These are phyloP conservation scores for Syncephalastrum monosporum DNA, from an alignment of 371 early-diverging fungal species.

Conservation along the genomic window DNA sequence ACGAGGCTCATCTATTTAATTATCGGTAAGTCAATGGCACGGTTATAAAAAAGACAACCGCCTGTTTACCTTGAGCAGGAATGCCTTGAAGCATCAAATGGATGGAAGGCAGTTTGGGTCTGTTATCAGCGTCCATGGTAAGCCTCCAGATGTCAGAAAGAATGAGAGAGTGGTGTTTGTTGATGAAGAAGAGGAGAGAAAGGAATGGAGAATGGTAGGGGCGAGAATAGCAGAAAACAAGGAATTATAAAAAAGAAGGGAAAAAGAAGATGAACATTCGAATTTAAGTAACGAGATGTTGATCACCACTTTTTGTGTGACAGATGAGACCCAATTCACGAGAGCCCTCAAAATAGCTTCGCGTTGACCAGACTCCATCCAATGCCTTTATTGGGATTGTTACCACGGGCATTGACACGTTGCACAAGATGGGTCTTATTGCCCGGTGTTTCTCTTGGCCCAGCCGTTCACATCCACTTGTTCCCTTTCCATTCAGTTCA, in stretches of 20 bases:
- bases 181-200: not conserved
- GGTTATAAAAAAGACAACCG: too few relatives aligned
- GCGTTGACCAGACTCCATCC: too few relatives aligned
- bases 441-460: not conserved
- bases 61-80: conserved; percentile 8
- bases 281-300: conserved; percentile 1
- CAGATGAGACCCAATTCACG: too few relatives aligned
- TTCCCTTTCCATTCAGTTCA: too few relatives aligned
- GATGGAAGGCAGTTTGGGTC: conserved; percentile 25
- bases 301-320: too few relatives aligned
- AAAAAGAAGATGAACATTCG: not conserved
- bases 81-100: conserved; percentile 25
- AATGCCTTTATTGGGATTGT: too few relatives aligned
- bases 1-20: conserved; percentile 2
- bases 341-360: too few relatives aligned
- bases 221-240: conserved; percentile 2
- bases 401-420: too few relatives aligned
- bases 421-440: too few relatives aligned
- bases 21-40: not conserved
- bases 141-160: not conserved
- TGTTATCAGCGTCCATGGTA: conserved; percentile 19
- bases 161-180: not conserved
- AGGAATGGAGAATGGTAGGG: conserved; percentile 7
- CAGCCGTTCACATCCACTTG: too few relatives aligned
- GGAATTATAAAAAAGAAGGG: not conserved